phyloP scores from a whole-genome alignment of 2,329 filamentous ascomycete genomes.

The Sporothrix euskadiensis region DNA sequence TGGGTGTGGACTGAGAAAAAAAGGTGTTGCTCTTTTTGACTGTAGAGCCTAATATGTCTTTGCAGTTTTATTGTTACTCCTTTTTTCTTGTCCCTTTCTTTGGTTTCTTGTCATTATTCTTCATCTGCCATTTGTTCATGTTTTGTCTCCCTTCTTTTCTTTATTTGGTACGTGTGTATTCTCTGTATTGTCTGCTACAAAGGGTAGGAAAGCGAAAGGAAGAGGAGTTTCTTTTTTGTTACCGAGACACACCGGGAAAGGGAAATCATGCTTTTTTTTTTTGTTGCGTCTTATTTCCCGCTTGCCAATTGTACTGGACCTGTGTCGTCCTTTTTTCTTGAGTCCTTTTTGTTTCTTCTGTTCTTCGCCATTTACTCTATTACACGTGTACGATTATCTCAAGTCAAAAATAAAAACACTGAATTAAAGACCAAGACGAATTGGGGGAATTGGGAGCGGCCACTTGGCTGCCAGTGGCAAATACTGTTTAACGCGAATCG shows the following conservation, averaged over 20 bases:
- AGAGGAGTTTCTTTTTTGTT: not conserved
- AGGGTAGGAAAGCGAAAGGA: not conserved
- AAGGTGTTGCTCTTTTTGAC: not conserved
- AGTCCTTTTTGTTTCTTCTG: not conserved
- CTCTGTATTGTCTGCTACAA: constrained; percentile 4
- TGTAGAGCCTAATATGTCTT: not conserved
- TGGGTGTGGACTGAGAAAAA: not conserved
- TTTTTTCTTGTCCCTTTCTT: not conserved
- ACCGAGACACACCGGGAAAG: constrained; percentile 11
- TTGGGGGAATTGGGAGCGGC: not conserved
- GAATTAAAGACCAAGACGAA: not conserved
- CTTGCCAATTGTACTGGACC: not conserved
- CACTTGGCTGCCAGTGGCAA: not conserved
- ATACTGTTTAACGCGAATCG: not conserved
- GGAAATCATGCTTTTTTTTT: not conserved
- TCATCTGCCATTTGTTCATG: not conserved
- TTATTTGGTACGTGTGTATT: constrained; percentile 4
- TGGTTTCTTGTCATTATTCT: not conserved
- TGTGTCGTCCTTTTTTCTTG: not conserved
- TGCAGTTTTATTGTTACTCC: not conserved
- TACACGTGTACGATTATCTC: constrained; percentile 14
- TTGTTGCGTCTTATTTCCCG: not conserved
- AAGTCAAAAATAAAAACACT: constrained; percentile 3
- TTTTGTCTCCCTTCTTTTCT: constrained; percentile 10
- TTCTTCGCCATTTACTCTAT: not conserved